Base-by-base conservation (phyloP, 2,329 filamentous ascomycete genomes). In the Aspergillus sp. region DNA sequence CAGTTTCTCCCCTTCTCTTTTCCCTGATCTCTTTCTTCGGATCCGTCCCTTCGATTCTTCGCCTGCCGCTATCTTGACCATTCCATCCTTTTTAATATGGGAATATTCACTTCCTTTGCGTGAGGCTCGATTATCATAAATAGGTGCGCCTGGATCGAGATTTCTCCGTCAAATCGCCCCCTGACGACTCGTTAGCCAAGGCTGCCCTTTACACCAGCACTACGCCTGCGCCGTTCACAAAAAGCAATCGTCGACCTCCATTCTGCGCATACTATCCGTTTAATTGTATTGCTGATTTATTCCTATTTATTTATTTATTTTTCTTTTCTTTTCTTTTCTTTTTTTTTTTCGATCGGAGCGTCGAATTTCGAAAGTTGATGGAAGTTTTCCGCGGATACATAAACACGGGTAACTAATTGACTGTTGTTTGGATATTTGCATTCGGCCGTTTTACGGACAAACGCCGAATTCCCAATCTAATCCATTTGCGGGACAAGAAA, bases 41-140 rank as follows among this genome's bases (percentile, higher is more conserved):
- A 45, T 47, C 47, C 15, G 33, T 50, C 46, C 37, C 47, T 52
- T 55, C 46, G 39, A 50, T 53, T 41, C 41, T 35, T 56, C 51
- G 40, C 27, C 35, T 23, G 31, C 50, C 25, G 46, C 47, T 46
- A 47, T 14, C 31, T 60, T 39, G 27, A 57, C 46, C 52, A 59
- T 55, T 51, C 58, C 41, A 21, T 46, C 44, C n/a, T 12, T 37
- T 56, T 25, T 50, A 61, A 52, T 47, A 55, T 59, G 54, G 52
- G 51, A 56, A 23, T 23, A 27, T 12, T 44, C 33, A 31, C 44
- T 19, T 25, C 25, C 14, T 49, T 59, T 46, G 49, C 43, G 51
- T 62, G 60, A 60, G 55, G 41, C 47, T 51, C 33, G 49, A 58
- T 49, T 41, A 43, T 48, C 35, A 39, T 53, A 51, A 44, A 59